phyloP scores from a whole-genome alignment of 1,284 basidiomycete species.

The Malassezia japonica region DNA sequence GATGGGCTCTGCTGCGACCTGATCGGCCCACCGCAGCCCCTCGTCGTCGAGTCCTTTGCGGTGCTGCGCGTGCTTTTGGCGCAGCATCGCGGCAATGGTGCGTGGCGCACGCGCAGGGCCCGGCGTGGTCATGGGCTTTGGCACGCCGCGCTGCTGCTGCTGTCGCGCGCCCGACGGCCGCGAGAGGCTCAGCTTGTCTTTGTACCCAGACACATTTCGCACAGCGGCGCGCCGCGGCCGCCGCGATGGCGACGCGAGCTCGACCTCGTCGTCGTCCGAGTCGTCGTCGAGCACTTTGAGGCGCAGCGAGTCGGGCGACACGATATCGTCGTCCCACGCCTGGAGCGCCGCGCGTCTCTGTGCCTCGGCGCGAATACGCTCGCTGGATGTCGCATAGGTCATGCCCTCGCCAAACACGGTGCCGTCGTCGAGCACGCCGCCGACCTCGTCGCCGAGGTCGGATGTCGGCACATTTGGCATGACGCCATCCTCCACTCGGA shows the following conservation, averaged over 20 bases:
- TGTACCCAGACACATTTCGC: background rate
- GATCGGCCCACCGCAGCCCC: background rate
- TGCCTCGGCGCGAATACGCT: slow-evolving; percentile 5
- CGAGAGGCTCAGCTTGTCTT: slow-evolving; percentile 3
- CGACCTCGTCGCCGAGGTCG: slow-evolving; percentile 6
- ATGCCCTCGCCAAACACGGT: background rate
- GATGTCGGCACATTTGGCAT: slow-evolving; percentile 5
- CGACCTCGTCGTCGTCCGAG: slow-evolving; percentile 5
- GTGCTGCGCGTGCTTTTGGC: background rate
- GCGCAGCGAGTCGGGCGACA: background rate
- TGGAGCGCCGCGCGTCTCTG: background rate
- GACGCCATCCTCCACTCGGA: background rate
- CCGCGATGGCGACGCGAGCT: background rate
- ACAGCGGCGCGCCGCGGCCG: slow-evolving; percentile 11
- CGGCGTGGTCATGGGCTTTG: background rate
- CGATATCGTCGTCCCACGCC: background rate
- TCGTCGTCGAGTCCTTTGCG: background rate
- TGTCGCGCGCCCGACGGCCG: background rate
- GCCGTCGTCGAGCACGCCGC: background rate
- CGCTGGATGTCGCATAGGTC: background rate
- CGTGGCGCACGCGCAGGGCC: background rate
- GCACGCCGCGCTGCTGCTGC: background rate
- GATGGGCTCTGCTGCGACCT: background rate
- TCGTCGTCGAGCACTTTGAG: slow-evolving; percentile 4
- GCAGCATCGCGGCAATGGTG: background rate